Base-by-base conservation (phyloP, 192 early-diverging fungal genomes). In the Rhizoclosmatium globosum region DNA sequence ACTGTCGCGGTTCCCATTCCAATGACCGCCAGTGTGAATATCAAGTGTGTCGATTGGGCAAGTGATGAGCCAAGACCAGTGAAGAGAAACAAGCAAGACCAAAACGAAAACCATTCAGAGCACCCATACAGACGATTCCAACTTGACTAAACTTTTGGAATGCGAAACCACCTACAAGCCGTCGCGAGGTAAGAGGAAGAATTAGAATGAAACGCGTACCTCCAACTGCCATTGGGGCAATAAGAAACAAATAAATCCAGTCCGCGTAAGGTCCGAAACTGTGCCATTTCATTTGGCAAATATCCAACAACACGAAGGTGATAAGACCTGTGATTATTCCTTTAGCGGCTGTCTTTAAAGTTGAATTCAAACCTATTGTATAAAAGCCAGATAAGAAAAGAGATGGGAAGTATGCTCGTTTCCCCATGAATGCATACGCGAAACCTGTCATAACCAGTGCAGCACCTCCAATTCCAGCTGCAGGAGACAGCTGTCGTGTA, bases 181-280 rank as follows among this genome's bases (percentile, higher is more conserved):
- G 71, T 11, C 15, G 67, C 15, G 2, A 71, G 6, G 23, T 39
- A 39, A 1, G 59, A 38, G 21, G 71, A 57, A 3, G 45, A 17
- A 69, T 19, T 42, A 11, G 60, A 47, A 15, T 17, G 7, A 68
- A 45, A 23, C 44, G 45, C 50, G 42, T 48, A 79, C 78, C 64
- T 4, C 23, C 3, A 1, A 79, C 9, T 4, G 70, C 43, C 13
- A 72, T 39, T 31, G 78, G 68, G 3, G 15, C 13, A 13, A 79
- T 50, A 17, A 64, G 15, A 64, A 72, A 38, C 3, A 79, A 53
- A 44, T 79, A 79, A 23, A 79, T 79, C 78, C 78, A 79, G 38
- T 79, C 78, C 2, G 78, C 70, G 46, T 79, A 79, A 3, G 31
- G 68, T 19, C 78, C 78, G 46, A 79, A 79, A 50, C 70, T 41